These are phyloP conservation scores for Cladosporium velox DNA, from an alignment of 2,329 filamentous ascomycete genomes.

Conservation along the genomic window DNA sequence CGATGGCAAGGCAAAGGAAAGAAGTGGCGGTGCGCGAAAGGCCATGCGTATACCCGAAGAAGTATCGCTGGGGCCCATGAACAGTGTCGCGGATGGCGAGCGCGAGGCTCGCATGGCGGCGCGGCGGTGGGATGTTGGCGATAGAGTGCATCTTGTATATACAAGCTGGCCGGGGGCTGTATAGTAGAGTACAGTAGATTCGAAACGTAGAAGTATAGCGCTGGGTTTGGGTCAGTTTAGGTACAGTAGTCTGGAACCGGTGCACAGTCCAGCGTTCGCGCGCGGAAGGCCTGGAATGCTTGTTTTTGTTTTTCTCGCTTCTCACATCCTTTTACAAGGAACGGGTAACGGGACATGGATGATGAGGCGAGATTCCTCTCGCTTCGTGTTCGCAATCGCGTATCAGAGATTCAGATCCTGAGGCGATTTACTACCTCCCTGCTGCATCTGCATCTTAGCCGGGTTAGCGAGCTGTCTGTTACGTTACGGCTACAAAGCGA, in stretches of 20 bases:
- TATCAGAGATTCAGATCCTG: not conserved
- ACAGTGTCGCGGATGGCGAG: not conserved
- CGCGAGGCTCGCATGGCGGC: not conserved
- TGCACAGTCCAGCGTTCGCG: conserved; percentile 2
- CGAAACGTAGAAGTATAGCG: not conserved
- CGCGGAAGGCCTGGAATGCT: not conserved
- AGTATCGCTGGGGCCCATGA: not conserved
- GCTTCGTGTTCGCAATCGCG: not conserved
- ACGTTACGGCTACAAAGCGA: not conserved
- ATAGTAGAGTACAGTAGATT: not conserved
- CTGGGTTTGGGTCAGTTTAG: not conserved
- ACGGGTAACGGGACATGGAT: not conserved
- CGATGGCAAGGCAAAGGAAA: not conserved
- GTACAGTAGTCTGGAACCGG: not conserved
- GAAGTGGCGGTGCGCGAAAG: not conserved
- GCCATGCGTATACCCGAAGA: not conserved
- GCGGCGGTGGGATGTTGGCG: not conserved
- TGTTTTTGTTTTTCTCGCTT: not conserved
- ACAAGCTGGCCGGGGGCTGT: not conserved
- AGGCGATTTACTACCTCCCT: not conserved
- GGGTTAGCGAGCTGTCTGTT: not conserved
- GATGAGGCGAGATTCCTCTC: not conserved
- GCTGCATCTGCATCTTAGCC: not conserved
- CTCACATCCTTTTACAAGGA: not conserved
- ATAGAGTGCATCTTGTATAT: not conserved